Evolutionary conservation across 306 rosid genomes (phyloP).

Genomic region (Fragaria iinumae): DNA sequence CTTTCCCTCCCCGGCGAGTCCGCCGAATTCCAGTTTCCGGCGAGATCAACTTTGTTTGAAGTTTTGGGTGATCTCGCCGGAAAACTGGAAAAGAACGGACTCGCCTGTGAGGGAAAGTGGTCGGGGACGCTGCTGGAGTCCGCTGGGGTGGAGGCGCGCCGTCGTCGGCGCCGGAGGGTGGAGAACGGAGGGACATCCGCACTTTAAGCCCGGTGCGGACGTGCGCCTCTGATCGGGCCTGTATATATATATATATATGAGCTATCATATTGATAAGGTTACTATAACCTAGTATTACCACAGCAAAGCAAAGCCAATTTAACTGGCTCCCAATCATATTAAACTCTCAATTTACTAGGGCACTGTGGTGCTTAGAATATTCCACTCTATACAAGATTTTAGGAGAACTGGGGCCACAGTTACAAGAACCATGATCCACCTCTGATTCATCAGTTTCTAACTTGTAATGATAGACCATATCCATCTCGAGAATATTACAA

Average conservation of each 20-base stretch:
- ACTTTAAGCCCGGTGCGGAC: no score
- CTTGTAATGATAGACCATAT: neutral
- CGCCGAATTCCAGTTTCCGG: no score
- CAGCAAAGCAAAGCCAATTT: constrained; percentile 1
- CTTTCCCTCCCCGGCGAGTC: no score
- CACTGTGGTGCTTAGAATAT: neutral
- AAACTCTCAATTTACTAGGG: neutral
- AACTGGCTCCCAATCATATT: constrained; percentile 2
- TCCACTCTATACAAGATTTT: neutral
- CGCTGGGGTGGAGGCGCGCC: no score
- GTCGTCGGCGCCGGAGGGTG: no score
- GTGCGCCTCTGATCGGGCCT: no score
- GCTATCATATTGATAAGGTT: neutral
- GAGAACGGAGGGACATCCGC: no score
- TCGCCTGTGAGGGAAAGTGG: no score
- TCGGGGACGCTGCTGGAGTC: no score
- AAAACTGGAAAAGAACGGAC: no score
- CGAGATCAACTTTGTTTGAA: no score
- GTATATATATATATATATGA: neutral
- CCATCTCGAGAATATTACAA: neutral
- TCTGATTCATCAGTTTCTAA: neutral
- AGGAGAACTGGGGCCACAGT: neutral
- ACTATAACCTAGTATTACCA: neutral
- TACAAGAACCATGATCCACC: neutral
- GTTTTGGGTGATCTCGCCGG: no score